Evolutionary conservation across 2,329 filamentous ascomycete genomes (phyloP).

Genomic region (Thielaviopsis populi): DNA sequence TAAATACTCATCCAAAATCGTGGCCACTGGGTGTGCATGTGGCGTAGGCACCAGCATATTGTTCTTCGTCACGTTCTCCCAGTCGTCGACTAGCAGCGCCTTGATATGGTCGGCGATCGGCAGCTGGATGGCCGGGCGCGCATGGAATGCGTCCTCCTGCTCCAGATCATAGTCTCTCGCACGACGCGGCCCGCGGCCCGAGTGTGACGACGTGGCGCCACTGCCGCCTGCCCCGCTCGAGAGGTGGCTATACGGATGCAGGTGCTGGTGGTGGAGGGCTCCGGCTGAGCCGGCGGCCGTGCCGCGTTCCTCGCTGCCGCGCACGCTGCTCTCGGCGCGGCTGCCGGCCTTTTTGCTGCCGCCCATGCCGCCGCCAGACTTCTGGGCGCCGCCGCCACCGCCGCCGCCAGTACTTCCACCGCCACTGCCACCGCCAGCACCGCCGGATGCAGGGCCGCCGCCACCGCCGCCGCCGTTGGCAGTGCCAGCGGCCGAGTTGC

Average conservation of each 20-base stretch:
- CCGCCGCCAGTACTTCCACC: constrained; percentile 24
- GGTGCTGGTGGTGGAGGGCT: constrained; percentile 29
- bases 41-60: constrained; percentile 78
- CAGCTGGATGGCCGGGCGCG: constrained; percentile 71
- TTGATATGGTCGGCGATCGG: constrained; percentile 81
- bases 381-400: neutral
- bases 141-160: constrained; percentile 78
- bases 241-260: constrained; percentile 40
- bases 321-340: constrained; percentile 55
- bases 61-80: constrained; percentile 97
- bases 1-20: constrained; percentile 70
- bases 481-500: constrained; percentile 35
- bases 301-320: constrained; percentile 65
- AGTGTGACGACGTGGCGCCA: constrained; percentile 35
- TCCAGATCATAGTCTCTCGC: constrained; percentile 71
- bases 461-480: constrained; percentile 36
- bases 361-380: constrained; percentile 23
- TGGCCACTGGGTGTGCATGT: constrained; percentile 55
- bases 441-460: constrained; percentile 56
- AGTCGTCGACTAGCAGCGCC: constrained; percentile 87
- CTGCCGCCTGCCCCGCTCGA: constrained; percentile 48
- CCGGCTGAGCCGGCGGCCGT: constrained; percentile 61
- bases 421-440: constrained; percentile 54
- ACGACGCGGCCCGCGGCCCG: constrained; percentile 54
- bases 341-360: constrained; percentile 31